phyloP scores from a whole-genome alignment of 2,329 filamentous ascomycete genomes.

The Simplicillium sp. region DNA sequence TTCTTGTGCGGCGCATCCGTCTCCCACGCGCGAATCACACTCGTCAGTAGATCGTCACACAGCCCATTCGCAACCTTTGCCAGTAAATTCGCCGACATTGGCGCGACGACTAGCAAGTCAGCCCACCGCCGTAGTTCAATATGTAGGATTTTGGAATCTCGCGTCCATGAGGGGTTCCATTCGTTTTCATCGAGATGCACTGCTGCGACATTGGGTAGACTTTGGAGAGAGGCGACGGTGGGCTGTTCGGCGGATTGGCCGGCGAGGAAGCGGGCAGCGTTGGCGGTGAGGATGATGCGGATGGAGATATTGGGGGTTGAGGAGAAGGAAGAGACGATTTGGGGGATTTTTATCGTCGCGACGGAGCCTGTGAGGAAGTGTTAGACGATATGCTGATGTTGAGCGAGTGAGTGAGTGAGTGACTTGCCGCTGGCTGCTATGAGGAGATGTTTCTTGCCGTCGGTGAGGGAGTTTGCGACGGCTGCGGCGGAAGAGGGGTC shows the following conservation, averaged over 20 bases:
- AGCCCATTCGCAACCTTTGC: constrained; percentile 76
- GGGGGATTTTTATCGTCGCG: constrained; percentile 77
- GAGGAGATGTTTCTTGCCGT: constrained; percentile 32
- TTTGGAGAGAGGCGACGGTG: constrained; percentile 44
- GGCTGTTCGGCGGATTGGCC: constrained; percentile 75
- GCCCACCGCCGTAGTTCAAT: constrained; percentile 79
- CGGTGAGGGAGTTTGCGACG: constrained; percentile 21
- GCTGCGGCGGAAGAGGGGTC: constrained; percentile 12
- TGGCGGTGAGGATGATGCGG: constrained; percentile 70
- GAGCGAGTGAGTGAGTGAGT: background rate
- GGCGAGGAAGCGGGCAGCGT: constrained; percentile 64
- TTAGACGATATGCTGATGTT: background rate
- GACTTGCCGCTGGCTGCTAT: constrained; percentile 22
- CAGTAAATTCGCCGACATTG: constrained; percentile 74
- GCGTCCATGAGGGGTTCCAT: constrained; percentile 68
- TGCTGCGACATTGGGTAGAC: constrained; percentile 64
- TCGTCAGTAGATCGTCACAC: constrained; percentile 65
- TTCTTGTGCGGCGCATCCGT: constrained; percentile 51
- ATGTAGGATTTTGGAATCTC: constrained; percentile 75
- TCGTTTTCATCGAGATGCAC: constrained; percentile 81
- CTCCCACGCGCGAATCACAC: constrained; percentile 82
- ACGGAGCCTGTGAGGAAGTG: constrained; percentile 43
- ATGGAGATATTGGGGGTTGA: constrained; percentile 56
- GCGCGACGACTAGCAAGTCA: constrained; percentile 69
- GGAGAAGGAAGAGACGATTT: constrained; percentile 52